A percentile compares a stretch with the other conserved stretches of the same genome.
Conservation (phyloP, 1,284 basidiomycete genomes). For the Marasmius tenuissimus region DNA sequence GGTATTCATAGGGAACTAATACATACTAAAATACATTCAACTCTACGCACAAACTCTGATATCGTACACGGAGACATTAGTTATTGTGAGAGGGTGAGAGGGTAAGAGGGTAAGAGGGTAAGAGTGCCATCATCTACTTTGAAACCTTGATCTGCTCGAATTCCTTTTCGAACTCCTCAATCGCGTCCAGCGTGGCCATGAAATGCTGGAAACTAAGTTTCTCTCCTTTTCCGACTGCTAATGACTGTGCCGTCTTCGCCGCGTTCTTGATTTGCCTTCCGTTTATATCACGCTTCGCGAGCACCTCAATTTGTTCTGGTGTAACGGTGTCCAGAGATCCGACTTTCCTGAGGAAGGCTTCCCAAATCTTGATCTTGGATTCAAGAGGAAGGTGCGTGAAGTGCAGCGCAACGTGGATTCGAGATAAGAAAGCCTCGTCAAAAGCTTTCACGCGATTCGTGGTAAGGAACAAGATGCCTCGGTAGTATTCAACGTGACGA, state of each 20-base stretch:
- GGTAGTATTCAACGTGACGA: constrained; percentile 64
- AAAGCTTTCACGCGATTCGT: constrained; percentile 65
- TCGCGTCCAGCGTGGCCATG: constrained; percentile 55
- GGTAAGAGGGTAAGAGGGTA: background rate
- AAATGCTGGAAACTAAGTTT: constrained; percentile 46
- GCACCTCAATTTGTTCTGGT: constrained; percentile 37
- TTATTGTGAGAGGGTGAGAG: background rate
- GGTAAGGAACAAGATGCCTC: constrained; percentile 66
- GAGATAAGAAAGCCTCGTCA: constrained; percentile 69
- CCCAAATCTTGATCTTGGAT: constrained; percentile 55
- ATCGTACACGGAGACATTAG: too few relatives aligned
- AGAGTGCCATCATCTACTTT: background rate
- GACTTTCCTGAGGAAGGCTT: constrained; percentile 51
- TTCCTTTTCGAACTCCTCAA: constrained; percentile 57
- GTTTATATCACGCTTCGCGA: constrained; percentile 52
- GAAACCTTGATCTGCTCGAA: constrained; percentile 30
- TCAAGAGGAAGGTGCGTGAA: constrained; percentile 50
- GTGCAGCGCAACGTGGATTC: constrained; percentile 63
- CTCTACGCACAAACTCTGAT: too few relatives aligned
- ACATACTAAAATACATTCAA: too few relatives aligned
- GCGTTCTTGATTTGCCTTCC: constrained; percentile 68
- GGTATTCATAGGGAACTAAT: too few relatives aligned
- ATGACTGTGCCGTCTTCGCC: constrained; percentile 55
- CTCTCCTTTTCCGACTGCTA: constrained; percentile 49
- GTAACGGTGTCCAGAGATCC: constrained; percentile 37